These are phyloP conservation scores for Filobasidium wieringae DNA, from an alignment of 768 basidiomycete genomes.

Conservation along the genomic window DNA sequence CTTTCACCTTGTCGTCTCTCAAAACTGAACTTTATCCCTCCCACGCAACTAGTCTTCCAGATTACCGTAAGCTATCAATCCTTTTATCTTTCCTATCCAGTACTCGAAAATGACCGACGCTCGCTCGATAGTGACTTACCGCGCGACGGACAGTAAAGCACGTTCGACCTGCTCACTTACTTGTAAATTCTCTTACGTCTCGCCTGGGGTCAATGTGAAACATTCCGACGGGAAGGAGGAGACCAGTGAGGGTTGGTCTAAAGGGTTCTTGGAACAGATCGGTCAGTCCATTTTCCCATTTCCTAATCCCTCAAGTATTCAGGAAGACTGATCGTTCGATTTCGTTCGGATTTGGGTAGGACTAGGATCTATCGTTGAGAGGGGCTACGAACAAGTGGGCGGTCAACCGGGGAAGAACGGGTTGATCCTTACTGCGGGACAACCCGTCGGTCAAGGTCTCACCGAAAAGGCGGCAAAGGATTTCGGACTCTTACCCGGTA, in stretches of 20 bases:
- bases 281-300: conserved; percentile 51
- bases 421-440: conserved; percentile 59
- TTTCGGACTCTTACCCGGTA: conserved; percentile 71
- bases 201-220: conserved; percentile 43
- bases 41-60: conserved; percentile 71
- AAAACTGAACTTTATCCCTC: neutral
- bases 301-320: neutral
- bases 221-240: conserved; percentile 34
- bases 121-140: conserved; percentile 57
- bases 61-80: conserved; percentile 49
- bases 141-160: conserved; percentile 60
- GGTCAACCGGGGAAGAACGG: conserved; percentile 47
- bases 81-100: neutral
- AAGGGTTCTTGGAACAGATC: conserved; percentile 72
- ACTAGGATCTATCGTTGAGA: conserved; percentile 40
- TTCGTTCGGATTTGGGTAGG: conserved; percentile 14
- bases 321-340: neutral
- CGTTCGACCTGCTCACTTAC: conserved; percentile 87
- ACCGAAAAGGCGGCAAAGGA: conserved; percentile 67
- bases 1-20: neutral
- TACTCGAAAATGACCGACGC: neutral
- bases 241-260: conserved; percentile 65
- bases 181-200: conserved; percentile 91
- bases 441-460: conserved; percentile 75
- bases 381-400: conserved; percentile 67